A percentile compares a stretch with the other conserved stretches of the same genome.
Conservation (phyloP, 1,139 yeast species). For the Sugiyamaella pinicola region DNA sequence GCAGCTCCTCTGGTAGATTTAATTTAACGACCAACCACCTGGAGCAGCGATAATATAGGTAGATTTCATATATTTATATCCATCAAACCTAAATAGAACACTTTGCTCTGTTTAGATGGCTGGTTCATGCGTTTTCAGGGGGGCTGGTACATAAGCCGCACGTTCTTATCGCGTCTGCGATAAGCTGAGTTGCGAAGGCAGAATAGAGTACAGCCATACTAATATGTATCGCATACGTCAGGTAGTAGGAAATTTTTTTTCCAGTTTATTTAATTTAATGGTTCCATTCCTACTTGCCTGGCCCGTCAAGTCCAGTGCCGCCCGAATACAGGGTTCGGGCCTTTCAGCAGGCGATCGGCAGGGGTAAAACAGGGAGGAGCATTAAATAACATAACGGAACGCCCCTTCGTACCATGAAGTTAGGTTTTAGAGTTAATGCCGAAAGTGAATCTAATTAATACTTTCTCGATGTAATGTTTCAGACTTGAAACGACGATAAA, state of each 20-base stretch:
- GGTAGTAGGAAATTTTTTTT: too few species aligned
- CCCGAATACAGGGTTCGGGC: background rate
- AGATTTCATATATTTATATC: background rate
- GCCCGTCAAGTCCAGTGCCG: too few species aligned
- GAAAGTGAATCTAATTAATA: too few species aligned
- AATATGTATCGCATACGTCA: too few species aligned
- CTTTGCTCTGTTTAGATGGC: slow-evolving; percentile 10
- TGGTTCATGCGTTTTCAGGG: slow-evolving; percentile 15
- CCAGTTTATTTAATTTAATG: too few species aligned
- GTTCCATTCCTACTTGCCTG: too few species aligned
- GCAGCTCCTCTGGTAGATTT: background rate
- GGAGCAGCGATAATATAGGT: too few species aligned
- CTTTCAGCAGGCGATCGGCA: slow-evolving; percentile 6
- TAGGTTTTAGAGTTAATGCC: background rate
- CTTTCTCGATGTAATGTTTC: background rate
- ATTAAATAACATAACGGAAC: background rate
- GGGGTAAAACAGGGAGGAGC: slow-evolving; percentile 12
- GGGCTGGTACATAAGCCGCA: slow-evolving; percentile 5
- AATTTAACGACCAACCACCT: slow-evolving; percentile 8
- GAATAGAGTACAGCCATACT: too few species aligned
- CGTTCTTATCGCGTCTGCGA: slow-evolving; percentile 10
- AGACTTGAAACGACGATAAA: too few species aligned
- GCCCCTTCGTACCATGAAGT: background rate
- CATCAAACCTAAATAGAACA: slow-evolving; percentile 6
- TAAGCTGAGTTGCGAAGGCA: too few species aligned